Conservation (phyloP, 805 yeast genomes). For the Debaryomyces hansenii region DNA sequence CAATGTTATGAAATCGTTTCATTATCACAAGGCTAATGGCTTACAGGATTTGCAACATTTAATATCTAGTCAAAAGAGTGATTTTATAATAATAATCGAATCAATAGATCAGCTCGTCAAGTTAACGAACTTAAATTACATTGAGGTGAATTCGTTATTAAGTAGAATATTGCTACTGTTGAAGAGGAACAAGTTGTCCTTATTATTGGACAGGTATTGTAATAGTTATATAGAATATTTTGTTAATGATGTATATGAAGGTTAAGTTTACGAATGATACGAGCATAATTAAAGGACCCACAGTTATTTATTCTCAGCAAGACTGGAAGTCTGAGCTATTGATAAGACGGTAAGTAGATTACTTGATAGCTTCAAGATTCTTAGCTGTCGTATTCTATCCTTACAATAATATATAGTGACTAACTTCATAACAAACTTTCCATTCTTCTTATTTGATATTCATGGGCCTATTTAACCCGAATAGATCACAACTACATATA, state of each 20-base stretch:
- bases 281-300: too few species aligned
- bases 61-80: neutral
- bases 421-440: too few species aligned
- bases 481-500: too few species aligned
- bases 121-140: conserved; percentile 6
- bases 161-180: conserved; percentile 10
- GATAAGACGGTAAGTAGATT: too few species aligned
- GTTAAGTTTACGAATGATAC: too few species aligned
- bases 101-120: conserved; percentile 8
- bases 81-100: conserved; percentile 9
- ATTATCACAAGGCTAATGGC: conserved; percentile 8
- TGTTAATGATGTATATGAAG: neutral
- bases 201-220: neutral
- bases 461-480: too few species aligned
- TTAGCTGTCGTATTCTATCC: too few species aligned
- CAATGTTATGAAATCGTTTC: conserved; percentile 10
- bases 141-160: conserved; percentile 6
- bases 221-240: conserved; percentile 1
- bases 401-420: too few species aligned
- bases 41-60: conserved; percentile 5
- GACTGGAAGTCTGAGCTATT: too few species aligned
- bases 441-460: too few species aligned
- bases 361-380: too few species aligned
- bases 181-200: conserved; percentile 2
- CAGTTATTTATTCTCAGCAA: too few species aligned